A percentile compares a stretch with the other conserved stretches of the same genome.
Conservation (phyloP, 495 filamentous ascomycete species). For the Immersiella caudata region DNA sequence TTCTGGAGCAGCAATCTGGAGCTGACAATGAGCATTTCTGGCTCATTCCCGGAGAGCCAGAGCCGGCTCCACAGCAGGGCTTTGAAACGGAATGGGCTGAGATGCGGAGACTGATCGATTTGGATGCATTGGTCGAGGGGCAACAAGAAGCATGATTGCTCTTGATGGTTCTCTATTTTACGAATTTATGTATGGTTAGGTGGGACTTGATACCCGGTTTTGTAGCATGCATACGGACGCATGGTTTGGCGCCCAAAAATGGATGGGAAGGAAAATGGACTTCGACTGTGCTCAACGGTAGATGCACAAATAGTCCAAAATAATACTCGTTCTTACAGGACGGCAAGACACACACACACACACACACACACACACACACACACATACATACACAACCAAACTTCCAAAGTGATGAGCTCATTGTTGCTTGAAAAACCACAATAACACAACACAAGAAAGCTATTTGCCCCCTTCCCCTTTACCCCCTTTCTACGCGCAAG, state of each 20-base stretch:
- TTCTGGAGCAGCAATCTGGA: slow-evolving; percentile 16
- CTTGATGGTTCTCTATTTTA: not conserved
- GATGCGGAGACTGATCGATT: slow-evolving; percentile 42
- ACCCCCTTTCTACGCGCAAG: not conserved
- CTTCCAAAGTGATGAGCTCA: not conserved
- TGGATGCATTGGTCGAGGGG: slow-evolving; percentile 26
- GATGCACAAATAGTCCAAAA: not conserved
- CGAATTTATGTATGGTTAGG: slow-evolving; percentile 17
- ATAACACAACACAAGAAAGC: not conserved
- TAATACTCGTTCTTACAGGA: not conserved
- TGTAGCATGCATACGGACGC: not conserved
- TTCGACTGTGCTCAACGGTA: not conserved
- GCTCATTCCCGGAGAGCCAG: slow-evolving; percentile 11
- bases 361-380: not conserved
- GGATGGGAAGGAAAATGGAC: not conserved
- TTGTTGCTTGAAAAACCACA: not conserved
- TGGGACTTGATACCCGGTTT: slow-evolving; percentile 19
- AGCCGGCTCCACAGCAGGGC: slow-evolving; percentile 17
- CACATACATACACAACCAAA: not conserved
- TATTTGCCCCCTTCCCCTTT: no score
- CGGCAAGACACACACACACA: not conserved
- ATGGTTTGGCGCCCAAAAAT: slow-evolving; percentile 5
- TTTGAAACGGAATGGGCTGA: slow-evolving; percentile 42
- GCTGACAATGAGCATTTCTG: slow-evolving; percentile 19
- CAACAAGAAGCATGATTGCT: slow-evolving; percentile 7